A percentile compares a stretch with the other conserved stretches of the same genome.
phyloP scores from a whole-genome alignment of 83 land plant genomes.

The Picea abies region DNA sequence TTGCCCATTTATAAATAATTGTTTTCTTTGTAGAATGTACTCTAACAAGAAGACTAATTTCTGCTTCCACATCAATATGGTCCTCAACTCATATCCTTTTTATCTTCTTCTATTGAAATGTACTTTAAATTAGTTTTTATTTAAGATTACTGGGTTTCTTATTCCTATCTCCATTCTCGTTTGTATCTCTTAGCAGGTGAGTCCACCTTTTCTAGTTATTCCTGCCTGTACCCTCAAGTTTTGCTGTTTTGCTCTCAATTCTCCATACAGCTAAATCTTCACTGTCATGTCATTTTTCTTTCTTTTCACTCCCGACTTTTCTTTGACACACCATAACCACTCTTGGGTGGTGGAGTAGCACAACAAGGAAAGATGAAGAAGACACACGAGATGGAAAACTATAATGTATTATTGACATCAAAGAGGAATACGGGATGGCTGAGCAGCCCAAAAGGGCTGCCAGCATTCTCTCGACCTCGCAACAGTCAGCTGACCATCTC shows the following conservation, averaged over 20 bases:
- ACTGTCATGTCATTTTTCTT: neutral
- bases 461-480: too few relatives aligned
- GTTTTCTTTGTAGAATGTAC: neutral
- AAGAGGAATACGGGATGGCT: too few relatives aligned
- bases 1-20: neutral
- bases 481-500: too few relatives aligned
- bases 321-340: neutral
- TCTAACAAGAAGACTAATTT: neutral
- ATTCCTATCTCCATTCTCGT: neutral
- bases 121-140: neutral
- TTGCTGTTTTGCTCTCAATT: neutral
- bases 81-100: neutral
- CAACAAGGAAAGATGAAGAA: too few relatives aligned
- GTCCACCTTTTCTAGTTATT: neutral
- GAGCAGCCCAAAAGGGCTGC: too few relatives aligned
- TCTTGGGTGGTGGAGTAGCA: too few relatives aligned
- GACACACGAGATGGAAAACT: too few relatives aligned
- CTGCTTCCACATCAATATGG: neutral
- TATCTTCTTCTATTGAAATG: neutral
- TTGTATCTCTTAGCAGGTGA: neutral
- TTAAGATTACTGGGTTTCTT: neutral
- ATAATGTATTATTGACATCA: too few relatives aligned
- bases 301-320: neutral
- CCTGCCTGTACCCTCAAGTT: neutral
- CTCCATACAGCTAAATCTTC: neutral